A percentile compares a stretch with the other conserved stretches of the same genome.
Conservation (phyloP, 768 basidiomycete genomes). For the Hortiboletus flavorubellus region DNA sequence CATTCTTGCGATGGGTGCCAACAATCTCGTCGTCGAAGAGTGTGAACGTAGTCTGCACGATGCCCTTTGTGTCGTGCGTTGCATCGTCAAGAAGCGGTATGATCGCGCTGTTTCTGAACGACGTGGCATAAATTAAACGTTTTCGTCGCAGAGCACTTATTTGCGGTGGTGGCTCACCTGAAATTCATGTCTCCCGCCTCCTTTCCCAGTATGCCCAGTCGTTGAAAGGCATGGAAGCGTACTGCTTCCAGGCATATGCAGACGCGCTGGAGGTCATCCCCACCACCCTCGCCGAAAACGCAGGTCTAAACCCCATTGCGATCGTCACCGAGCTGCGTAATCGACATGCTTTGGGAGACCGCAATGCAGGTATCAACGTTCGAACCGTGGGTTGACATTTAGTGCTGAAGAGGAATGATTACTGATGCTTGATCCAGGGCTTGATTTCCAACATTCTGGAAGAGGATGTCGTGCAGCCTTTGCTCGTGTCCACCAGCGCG, state of each 20-base stretch:
- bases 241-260: conserved; percentile 98
- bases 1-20: conserved; percentile 92
- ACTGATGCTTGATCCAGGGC: conserved; percentile 50
- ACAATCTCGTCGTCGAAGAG: conserved; percentile 92
- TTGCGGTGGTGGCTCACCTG: conserved; percentile 95
- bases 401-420: neutral
- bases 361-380: conserved; percentile 96
- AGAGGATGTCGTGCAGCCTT: conserved; percentile 95
- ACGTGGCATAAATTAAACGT: neutral
- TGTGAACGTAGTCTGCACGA: conserved; percentile 97
- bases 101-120: conserved; percentile 17
- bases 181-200: conserved; percentile 93
- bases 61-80: conserved; percentile 97
- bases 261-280: conserved; percentile 98
- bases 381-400: conserved; percentile 64
- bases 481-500: conserved; percentile 93
- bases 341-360: conserved; percentile 92
- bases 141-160: conserved; percentile 69
- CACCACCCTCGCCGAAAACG: conserved; percentile 96
- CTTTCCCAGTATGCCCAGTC: conserved; percentile 90
- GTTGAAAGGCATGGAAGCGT: conserved; percentile 96
- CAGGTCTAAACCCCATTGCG: conserved; percentile 94
- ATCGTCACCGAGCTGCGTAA: conserved; percentile 98
- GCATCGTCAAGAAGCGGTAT: conserved; percentile 96
- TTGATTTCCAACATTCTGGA: conserved; percentile 96